Conservation (phyloP, 2,329 filamentous ascomycete genomes). For the Neonectria punicea region DNA sequence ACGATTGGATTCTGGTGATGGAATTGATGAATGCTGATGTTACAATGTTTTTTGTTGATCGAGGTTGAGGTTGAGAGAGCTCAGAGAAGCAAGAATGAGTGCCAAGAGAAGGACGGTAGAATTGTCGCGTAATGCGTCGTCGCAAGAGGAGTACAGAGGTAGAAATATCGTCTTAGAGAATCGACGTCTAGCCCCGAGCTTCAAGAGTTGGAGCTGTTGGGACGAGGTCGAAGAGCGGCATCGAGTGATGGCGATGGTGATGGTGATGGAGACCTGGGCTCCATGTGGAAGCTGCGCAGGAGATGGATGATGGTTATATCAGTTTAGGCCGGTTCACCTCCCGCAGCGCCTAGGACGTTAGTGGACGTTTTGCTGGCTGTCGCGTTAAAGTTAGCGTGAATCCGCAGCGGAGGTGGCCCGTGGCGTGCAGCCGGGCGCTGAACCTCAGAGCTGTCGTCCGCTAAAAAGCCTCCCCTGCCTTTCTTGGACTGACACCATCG, state of each 20-base stretch:
- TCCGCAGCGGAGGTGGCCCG: neutral
- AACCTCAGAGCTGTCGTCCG: no score
- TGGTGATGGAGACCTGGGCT: neutral
- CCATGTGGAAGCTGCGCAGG: neutral
- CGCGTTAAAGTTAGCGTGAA: neutral
- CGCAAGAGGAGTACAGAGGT: neutral
- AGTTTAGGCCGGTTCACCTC: neutral
- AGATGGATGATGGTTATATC: conserved; percentile 8
- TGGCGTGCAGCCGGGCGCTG: neutral
- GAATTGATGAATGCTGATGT: neutral
- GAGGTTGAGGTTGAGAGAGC: neutral
- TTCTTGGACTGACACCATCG: neutral
- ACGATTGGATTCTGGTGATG: neutral
- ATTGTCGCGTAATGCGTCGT: neutral
- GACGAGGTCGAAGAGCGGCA: neutral
- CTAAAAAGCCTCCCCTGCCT: no score
- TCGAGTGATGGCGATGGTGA: neutral
- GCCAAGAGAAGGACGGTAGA: neutral
- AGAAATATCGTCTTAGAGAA: neutral
- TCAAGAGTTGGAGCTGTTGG: neutral
- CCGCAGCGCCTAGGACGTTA: conserved; percentile 1
- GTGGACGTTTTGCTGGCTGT: conserved; percentile 7
- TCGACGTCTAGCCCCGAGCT: neutral
- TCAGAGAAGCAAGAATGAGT: neutral
- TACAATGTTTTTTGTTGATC: neutral